phyloP scores from a whole-genome alignment of 2,329 filamentous ascomycete species.

The Cercospora sesami region DNA sequence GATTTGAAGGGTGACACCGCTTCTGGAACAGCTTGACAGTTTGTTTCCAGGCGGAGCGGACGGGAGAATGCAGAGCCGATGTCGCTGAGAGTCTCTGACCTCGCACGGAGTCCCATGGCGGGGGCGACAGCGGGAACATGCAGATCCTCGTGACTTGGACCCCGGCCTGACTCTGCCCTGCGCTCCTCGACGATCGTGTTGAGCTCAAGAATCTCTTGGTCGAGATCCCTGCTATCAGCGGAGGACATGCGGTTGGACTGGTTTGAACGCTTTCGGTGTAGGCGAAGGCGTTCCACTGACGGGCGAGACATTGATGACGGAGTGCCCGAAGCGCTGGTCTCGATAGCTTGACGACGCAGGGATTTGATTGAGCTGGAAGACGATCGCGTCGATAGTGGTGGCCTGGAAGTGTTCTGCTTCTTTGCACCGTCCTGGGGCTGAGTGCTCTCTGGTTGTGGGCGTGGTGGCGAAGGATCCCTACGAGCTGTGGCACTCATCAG shows the following conservation, averaged over 20 bases:
- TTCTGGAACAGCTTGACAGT: conserved; percentile 7
- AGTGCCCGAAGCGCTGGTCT: conserved; percentile 19
- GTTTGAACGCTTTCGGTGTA: conserved; percentile 39
- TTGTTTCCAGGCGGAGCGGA: conserved; percentile 31
- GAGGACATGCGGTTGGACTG: conserved; percentile 27
- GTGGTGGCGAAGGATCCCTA: conserved; percentile 1
- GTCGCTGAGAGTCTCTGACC: conserved; percentile 50
- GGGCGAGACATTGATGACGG: conserved; percentile 16
- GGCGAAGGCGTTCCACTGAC: conserved; percentile 38
- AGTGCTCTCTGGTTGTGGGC: conserved; percentile 2
- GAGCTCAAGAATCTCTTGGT: conserved; percentile 50
- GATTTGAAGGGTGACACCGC: conserved; percentile 19
- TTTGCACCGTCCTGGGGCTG: not conserved
- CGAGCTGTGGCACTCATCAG: conserved; percentile 16
- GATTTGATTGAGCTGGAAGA: conserved; percentile 39
- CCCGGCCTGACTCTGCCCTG: conserved; percentile 40
- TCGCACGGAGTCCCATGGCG: conserved; percentile 47
- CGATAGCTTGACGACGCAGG: conserved; percentile 39
- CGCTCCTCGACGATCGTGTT: conserved; percentile 53
- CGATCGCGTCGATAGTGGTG: conserved; percentile 24
- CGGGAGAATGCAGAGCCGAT: conserved; percentile 51
- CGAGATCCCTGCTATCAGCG: conserved; percentile 37
- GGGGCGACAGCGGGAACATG: conserved; percentile 52
- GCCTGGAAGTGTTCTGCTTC: conserved; percentile 6
- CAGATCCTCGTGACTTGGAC: conserved; percentile 32